A percentile compares a stretch with the other conserved stretches of the same genome.
Conservation (phyloP, 768 basidiomycete genomes). For the Boletus tylopilopsis region DNA sequence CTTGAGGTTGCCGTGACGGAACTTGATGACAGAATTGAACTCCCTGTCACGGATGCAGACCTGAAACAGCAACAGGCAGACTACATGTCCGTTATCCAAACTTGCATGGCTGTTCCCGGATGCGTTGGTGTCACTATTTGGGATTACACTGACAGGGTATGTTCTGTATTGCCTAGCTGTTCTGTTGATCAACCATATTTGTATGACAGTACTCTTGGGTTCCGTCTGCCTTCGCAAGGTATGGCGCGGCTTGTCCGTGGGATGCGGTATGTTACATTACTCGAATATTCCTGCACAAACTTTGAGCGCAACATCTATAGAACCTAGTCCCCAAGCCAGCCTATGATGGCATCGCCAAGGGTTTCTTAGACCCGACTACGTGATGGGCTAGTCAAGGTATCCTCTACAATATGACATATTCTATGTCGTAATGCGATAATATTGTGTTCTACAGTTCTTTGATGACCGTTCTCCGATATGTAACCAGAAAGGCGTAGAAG, state of each 20-base stretch:
- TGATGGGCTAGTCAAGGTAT: not conserved
- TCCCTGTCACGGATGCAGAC: constrained; percentile 44
- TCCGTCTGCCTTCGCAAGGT: constrained; percentile 2
- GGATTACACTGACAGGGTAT: constrained; percentile 39
- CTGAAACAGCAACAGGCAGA: constrained; percentile 54
- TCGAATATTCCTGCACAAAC: not conserved
- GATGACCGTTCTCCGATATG: too few species aligned
- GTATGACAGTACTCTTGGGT: constrained; percentile 16
- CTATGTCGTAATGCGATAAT: too few species aligned
- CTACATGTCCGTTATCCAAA: constrained; percentile 52
- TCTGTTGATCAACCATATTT: constrained; percentile 4
- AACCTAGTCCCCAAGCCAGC: constrained; percentile 13
- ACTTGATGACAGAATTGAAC: constrained; percentile 58
- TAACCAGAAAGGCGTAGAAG: too few species aligned
- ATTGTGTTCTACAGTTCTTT: too few species aligned
- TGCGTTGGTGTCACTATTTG: constrained; percentile 40
- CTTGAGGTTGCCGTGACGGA: constrained; percentile 69
- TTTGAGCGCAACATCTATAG: not conserved
- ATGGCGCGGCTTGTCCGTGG: constrained; percentile 19
- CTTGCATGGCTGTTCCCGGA: constrained; percentile 41
- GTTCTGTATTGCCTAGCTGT: constrained; percentile 3
- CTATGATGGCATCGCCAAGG: constrained; percentile 11
- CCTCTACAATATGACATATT: too few species aligned
- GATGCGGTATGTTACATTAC: constrained; percentile 5
- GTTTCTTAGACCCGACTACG: constrained; percentile 2